Conservation (phyloP, 345 rosid genomes). For the Gossypium bickii region DNA sequence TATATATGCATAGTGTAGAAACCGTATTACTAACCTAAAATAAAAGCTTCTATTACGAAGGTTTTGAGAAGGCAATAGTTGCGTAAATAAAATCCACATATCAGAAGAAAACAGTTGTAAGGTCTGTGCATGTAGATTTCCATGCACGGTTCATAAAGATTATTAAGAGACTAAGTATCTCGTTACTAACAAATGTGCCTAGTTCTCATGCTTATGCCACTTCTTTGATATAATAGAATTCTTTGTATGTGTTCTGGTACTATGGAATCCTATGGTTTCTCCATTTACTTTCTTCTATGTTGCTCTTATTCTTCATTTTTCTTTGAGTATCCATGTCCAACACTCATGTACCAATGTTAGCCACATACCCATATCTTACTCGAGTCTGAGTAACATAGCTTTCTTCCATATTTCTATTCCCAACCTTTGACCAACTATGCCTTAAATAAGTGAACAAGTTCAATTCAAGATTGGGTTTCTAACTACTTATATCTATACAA, state of each 20-base stretch:
- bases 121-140: conserved; percentile 6
- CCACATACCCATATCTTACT: not conserved
- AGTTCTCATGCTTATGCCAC: not conserved
- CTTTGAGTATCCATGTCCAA: not conserved
- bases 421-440: not conserved
- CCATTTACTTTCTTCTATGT: not conserved
- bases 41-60: not conserved
- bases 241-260: not conserved
- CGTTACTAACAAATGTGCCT: not conserved
- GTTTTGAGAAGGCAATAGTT: not conserved
- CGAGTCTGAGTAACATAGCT: not conserved
- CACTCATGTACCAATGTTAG: not conserved
- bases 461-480: too few species aligned
- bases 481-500: not conserved
- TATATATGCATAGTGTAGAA: not conserved
- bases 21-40: not conserved
- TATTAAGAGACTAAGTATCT: not conserved
- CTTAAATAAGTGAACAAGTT: not conserved
- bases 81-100: not conserved
- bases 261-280: not conserved
- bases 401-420: not conserved
- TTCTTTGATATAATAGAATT: not conserved
- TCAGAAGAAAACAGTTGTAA: not conserved
- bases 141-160: not conserved
- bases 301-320: not conserved